Evolutionary conservation across 2,329 filamentous ascomycete species (phyloP), one percentile per base, ranked within the genome.

Genomic region (Ceratocystis ficicola): DNA sequence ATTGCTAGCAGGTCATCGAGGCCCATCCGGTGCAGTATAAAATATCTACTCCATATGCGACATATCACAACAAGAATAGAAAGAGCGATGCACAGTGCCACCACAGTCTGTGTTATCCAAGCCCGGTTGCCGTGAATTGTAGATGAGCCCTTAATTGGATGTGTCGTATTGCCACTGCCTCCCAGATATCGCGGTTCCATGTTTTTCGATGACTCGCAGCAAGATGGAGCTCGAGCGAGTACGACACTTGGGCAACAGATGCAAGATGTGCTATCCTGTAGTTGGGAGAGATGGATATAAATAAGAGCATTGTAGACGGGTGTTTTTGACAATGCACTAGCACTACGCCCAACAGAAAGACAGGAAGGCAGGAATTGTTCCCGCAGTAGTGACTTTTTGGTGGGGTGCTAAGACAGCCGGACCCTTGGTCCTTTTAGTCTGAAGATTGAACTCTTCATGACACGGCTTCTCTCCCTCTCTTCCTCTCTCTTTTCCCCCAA

Each of bases 1-100:
- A 72, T 69, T 2, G 71, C 71, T 17, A 70, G 67, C 46, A 65
- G 68, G 59, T 73, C 72, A 55, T 73, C 71, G 8, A 70, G 59
- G 15, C 72, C 72, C 22, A 72, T 66, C 28, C 70, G 67, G 22
- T 69, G 63, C 17, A 72, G 69, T 32, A 73, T 67, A 15, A 69
- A 68, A 5, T 68, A 69, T 41, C 72, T 66, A 22, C 70, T 72
- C 62, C 70, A 73, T 20, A 71, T 63, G 36, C 72, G 69, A 17
- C 71, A 36, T 3, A 61, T 64, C n/a, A 72, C 69, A 62, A 70
- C 68, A 2, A 68, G n/a, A 0, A 68, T 65, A 1, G 69, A 52
- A 10, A 72, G 55, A 12, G 65, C 22, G 7, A 71, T 55, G 28
- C 69, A 71, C 59, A 72, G 67, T 3, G 67, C 66, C 20, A 69